Evolutionary conservation across 768 basidiomycete genomes (phyloP), one percentile per base, ranked within the genome.

Genomic region (Coprinellus micaceus): DNA sequence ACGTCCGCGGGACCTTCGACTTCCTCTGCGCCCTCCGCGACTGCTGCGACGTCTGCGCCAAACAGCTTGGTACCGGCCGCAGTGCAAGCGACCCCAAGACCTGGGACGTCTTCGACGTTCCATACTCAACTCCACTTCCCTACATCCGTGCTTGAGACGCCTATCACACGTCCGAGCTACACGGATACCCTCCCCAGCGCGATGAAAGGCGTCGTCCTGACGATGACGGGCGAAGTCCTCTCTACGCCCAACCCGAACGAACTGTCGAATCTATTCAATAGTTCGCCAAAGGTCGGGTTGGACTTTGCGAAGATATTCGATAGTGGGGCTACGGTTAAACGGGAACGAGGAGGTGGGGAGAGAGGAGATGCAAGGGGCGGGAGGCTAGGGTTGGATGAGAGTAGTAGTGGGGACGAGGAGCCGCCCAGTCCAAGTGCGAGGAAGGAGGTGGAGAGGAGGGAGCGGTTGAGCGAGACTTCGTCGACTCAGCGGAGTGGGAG

Each of bases 241-340:
- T 76, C 82, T 2, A 94, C 91, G 12, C 91, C 91, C 1, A 76
- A 80, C 1, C 87, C 86, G 0, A 73, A 77, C 0, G 86, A 88
- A 63, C 75, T 91, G 0, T 79, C 79, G 2, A 83, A 80, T 33
- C 75, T 91, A 2, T 88, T 92, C 63, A 77, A 82, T 28, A 77
- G 80, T 40, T 86, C 85, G 7, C 90, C 90, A 0, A 84, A 78
- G 58, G 82, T 88, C 37, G 84, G 83, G 2, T 75, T 92, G 25
- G 83, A 88, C 63, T 92, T 92, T 64, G 80, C 84, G 9, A 86
- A 84, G 69, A 90, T 90, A 47, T 91, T 91, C 59, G 88, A 90
- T 25, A 30, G 29, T 22, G 15, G 4, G 33, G 41, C 19, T 13
- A 17, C 19, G 33, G 19, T 15, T 19, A 12, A 33, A 33, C 13